Base-by-base conservation (phyloP, 257 asterid species). In the Catharanthus roseus region DNA sequence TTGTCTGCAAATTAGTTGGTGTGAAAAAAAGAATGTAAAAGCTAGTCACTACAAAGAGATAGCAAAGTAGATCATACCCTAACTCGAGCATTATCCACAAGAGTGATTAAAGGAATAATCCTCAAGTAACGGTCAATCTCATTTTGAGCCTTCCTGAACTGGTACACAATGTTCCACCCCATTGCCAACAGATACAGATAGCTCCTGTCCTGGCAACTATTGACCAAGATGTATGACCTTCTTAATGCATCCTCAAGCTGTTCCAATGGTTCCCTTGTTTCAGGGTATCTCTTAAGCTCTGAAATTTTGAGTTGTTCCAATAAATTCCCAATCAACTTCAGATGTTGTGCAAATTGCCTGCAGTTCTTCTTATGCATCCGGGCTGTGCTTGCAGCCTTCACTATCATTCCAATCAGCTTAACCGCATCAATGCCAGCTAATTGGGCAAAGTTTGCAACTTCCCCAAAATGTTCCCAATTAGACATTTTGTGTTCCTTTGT, bases 101-200 rank as follows among this genome's bases (percentile, higher is more conserved):
- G 90, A 67, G 96, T 91, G 74, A 91, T 91, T 53, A 91, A 89
- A 69, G 97, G 97, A 63, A 91, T 91, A 85, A 91, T 89, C 96
- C 84, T 87, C 82, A 91, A 81, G 74, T 91, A 91, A 38, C 74
- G 88, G 78, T 91, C 97, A 76, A 91, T 91, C 83, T 91, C 97
- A 29, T 56, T 86, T 81, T 91, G 97, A 72, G 97, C 97, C 77
- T 82, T 89, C 80, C 95, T 75, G 66, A 91, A 91, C 86, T 91
- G 97, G 82, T 91, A 91, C 72, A 91, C 97, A 81, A 91, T 87
- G 88, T 91, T 91, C 97, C 97, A 91, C 18, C 97, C 97, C 97
- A 91, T 91, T 1, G 97, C 97, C 53, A 91, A 86, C 23, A 91
- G 88, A 80, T 91, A 91, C 63, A 91, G 76, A 54, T 86, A 91